phyloP scores from a whole-genome alignment of 2,329 filamentous ascomycete genomes.

The Botrytis hyacinthi region DNA sequence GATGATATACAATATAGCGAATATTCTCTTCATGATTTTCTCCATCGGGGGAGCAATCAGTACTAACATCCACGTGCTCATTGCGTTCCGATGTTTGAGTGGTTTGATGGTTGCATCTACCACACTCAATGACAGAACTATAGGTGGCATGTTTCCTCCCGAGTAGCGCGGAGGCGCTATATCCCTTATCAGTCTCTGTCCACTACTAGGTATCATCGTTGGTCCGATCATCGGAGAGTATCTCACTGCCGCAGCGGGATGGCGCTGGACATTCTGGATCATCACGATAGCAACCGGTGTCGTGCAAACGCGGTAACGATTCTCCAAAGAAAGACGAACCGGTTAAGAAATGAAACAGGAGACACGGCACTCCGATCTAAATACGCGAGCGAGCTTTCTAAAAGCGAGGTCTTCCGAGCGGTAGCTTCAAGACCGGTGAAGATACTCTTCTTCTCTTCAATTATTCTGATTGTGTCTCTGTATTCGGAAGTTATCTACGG shows the following conservation, averaged over 20 bases:
- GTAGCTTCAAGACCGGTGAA: conserved; percentile 40
- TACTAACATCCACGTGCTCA: conserved; percentile 47
- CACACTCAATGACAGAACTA: conserved; percentile 59
- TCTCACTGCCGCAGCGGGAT: conserved; percentile 46
- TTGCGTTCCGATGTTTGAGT: conserved; percentile 58
- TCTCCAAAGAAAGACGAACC: conserved; percentile 44
- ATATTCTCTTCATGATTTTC: conserved; percentile 48
- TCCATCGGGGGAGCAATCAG: conserved; percentile 46
- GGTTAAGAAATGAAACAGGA: conserved; percentile 50
- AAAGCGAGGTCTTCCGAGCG: conserved; percentile 27
- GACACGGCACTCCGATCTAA: conserved; percentile 48
- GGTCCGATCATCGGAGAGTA: conserved; percentile 51
- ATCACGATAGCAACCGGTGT: conserved; percentile 42
- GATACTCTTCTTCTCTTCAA: conserved; percentile 39
- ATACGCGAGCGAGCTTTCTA: background rate
- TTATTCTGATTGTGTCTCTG: conserved; percentile 37
- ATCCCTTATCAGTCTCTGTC: conserved; percentile 47
- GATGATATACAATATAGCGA: conserved; percentile 50
- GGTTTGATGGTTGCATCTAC: conserved; percentile 54
- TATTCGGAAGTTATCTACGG: conserved; percentile 40
- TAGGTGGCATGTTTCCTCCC: conserved; percentile 61
- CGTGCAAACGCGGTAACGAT: conserved; percentile 46
- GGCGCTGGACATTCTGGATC: conserved; percentile 54
- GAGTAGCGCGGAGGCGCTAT: conserved; percentile 58
- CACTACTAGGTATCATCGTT: conserved; percentile 41